A percentile compares a stretch with the other conserved stretches of the same genome.
These are phyloP conservation scores for Arachnopeziza araneosa DNA, from an alignment of 2,329 filamentous ascomycete genomes.

Conservation along the genomic window DNA sequence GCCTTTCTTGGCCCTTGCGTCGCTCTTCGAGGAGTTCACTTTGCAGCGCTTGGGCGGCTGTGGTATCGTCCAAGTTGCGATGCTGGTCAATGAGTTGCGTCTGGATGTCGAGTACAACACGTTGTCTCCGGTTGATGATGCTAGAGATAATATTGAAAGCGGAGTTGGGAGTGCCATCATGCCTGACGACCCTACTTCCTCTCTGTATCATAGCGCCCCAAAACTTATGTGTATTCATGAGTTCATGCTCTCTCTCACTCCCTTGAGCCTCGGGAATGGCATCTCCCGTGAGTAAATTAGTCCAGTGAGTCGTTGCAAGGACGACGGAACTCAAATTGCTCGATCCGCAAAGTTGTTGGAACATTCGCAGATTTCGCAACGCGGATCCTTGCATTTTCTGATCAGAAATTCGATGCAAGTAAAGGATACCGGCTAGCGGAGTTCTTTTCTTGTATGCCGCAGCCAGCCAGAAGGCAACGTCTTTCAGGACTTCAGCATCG, in stretches of 20 bases:
- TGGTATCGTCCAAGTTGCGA: constrained; percentile 1
- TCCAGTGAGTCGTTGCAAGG: constrained; percentile 41
- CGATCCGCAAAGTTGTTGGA: constrained; percentile 39
- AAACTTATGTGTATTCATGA: constrained; percentile 8
- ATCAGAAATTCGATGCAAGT: constrained; percentile 41
- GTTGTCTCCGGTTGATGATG: neutral
- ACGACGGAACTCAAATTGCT: constrained; percentile 36
- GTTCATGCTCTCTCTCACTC: constrained; percentile 25
- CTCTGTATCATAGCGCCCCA: constrained; percentile 8
- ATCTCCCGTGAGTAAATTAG: constrained; percentile 3
- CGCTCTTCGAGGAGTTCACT: neutral
- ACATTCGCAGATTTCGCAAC: constrained; percentile 39
- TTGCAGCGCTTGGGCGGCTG: neutral
- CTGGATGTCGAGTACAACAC: constrained; percentile 5
- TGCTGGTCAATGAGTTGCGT: constrained; percentile 4
- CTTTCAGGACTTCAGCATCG: constrained; percentile 36
- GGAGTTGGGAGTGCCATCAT: neutral
- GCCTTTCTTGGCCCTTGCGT: neutral
- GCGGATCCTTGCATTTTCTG: constrained; percentile 35
- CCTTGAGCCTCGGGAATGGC: constrained; percentile 14
- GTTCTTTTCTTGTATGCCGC: constrained; percentile 23
- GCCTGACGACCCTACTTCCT: neutral
- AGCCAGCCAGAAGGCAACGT: constrained; percentile 33
- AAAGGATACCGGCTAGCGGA: constrained; percentile 37
- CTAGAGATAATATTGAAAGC: neutral